Evolutionary conservation across 768 basidiomycete genomes (phyloP).

Genomic region (Tubosaeta brunneosetosa): DNA sequence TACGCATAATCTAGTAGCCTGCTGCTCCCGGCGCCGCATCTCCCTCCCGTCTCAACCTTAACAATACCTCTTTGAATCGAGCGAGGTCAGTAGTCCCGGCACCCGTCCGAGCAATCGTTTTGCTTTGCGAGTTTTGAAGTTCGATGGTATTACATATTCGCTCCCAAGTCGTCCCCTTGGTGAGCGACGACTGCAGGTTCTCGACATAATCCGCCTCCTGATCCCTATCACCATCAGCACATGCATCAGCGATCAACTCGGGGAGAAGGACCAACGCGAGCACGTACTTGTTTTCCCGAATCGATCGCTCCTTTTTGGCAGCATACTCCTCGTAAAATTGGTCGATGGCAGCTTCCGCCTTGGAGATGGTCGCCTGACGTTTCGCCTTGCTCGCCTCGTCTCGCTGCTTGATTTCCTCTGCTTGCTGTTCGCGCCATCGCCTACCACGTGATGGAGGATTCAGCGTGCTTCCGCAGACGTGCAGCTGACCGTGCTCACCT

Average conservation of each 20-base stretch:
- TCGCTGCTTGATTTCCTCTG: constrained; percentile 73
- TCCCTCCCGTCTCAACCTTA: constrained; percentile 87
- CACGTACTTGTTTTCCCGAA: constrained; percentile 88
- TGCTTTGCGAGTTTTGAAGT: constrained; percentile 95
- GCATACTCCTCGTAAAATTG: constrained; percentile 89
- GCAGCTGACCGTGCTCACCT: constrained; percentile 42
- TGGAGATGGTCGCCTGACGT: constrained; percentile 77
- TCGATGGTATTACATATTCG: constrained; percentile 84
- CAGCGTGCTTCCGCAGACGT: not conserved
- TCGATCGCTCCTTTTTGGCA: constrained; percentile 82
- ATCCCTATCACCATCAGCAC: constrained; percentile 51
- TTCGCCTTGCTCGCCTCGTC: constrained; percentile 75
- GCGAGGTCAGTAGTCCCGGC: constrained; percentile 84
- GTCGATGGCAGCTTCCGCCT: constrained; percentile 83
- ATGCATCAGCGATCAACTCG: not conserved
- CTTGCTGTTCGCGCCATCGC: constrained; percentile 85
- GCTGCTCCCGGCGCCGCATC: constrained; percentile 88
- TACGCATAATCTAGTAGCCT: constrained; percentile 59
- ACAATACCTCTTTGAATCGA: constrained; percentile 88
- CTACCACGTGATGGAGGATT: constrained; percentile 34
- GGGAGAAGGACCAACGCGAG: not conserved
- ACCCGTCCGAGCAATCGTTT: constrained; percentile 85
- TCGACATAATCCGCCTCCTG: constrained; percentile 78
- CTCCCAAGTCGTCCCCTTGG: constrained; percentile 92
- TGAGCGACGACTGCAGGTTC: constrained; percentile 67